Evolutionary conservation across 2,329 filamentous ascomycete genomes (phyloP).

Genomic region (Graphiopsis chlorocephala): DNA sequence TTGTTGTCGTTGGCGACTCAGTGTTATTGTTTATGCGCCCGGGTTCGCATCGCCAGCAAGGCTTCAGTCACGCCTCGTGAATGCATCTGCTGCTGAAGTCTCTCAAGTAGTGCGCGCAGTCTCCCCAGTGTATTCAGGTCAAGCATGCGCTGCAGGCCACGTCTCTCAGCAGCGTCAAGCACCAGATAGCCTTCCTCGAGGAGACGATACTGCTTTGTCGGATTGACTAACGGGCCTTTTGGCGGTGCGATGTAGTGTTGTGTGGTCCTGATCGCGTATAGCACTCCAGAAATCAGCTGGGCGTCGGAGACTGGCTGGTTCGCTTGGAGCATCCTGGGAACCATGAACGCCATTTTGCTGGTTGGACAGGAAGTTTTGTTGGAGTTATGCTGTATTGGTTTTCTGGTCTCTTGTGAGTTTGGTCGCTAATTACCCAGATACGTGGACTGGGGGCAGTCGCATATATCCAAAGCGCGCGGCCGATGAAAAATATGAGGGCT

Average conservation of each 20-base stretch:
- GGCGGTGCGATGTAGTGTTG: background rate
- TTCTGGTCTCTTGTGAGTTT: background rate
- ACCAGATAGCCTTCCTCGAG: background rate
- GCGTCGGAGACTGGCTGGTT: background rate
- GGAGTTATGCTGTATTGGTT: background rate
- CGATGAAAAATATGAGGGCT: background rate
- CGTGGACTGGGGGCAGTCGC: no score
- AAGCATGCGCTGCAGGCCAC: background rate
- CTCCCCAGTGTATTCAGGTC: background rate
- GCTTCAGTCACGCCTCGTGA: background rate
- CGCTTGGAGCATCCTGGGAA: background rate
- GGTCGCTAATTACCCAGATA: background rate
- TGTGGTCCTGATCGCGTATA: background rate
- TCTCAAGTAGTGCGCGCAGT: background rate
- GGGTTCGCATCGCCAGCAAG: background rate
- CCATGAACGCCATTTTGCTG: background rate
- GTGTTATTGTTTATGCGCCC: background rate
- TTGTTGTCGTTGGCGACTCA: background rate
- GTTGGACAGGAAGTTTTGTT: background rate
- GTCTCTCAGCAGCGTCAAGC: background rate
- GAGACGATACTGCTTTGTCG: background rate
- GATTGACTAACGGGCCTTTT: background rate
- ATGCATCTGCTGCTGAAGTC: background rate
- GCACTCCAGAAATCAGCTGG: background rate
- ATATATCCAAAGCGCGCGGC: background rate